Evolutionary conservation across 208 protist genomes (phyloP).

Genomic region (Trypanosoma caninum): DNA sequence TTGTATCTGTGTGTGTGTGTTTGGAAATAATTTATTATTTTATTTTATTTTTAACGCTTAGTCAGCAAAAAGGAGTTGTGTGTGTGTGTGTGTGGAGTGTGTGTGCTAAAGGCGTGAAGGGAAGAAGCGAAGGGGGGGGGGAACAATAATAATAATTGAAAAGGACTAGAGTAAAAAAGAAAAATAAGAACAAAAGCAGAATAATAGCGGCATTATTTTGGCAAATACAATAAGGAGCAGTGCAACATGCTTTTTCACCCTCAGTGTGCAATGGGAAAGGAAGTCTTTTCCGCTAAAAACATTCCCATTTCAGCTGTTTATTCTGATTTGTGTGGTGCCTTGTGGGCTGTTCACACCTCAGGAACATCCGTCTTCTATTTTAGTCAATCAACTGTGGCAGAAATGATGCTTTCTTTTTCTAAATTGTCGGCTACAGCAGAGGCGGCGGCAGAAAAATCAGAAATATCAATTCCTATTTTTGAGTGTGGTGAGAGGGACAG

Average conservation of each 20-base stretch:
- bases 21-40: too few relatives aligned
- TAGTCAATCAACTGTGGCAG: neutral
- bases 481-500: slow-evolving; percentile 12
- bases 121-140: too few relatives aligned
- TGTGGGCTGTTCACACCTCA: slow-evolving; percentile 21
- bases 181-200: too few relatives aligned
- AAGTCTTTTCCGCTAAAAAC: neutral
- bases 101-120: too few relatives aligned
- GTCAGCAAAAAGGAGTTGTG: too few relatives aligned
- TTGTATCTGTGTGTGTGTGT: too few relatives aligned
- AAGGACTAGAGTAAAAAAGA: too few relatives aligned
- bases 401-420: neutral
- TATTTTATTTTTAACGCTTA: too few relatives aligned
- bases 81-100: too few relatives aligned
- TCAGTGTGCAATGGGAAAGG: slow-evolving; percentile 20
- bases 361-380: slow-evolving; percentile 18
- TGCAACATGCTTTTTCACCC: slow-evolving; percentile 18
- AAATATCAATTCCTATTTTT: slow-evolving; percentile 8
- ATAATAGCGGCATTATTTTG: too few relatives aligned
- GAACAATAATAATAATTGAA: too few relatives aligned
- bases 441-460: neutral
- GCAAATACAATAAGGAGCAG: too few relatives aligned
- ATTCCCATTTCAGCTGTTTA: slow-evolving; percentile 15
- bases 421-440: neutral
- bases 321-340: slow-evolving; percentile 15